Base-by-base conservation (phyloP, 2,329 filamentous ascomycete species). In the Macroventuria anomochaeta region DNA sequence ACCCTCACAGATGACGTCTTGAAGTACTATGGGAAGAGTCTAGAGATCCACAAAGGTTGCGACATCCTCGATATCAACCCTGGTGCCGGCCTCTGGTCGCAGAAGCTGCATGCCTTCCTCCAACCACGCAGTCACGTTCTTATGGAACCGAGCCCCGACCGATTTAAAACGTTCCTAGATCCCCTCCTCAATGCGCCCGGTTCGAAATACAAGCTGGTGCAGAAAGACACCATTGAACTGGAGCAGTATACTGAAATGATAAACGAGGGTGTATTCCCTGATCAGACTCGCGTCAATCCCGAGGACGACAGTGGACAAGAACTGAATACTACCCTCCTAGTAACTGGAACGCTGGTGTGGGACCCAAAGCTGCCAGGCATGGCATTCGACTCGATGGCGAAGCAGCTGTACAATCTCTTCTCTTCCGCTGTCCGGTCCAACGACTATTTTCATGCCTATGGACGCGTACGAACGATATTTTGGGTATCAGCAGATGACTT, bases 21-120 rank as follows among this genome's bases (percentile, higher is more conserved):
- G 38, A 71, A 84, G 6, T 90, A 90, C 55, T 76, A 96, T n/a
- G 85, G 83, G 2, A 82, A 83, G 1, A 86, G 85, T 2, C 81
- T 97, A 15, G 77, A 85, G 28, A 83, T 85, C 37, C 88, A 95
- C 72, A 78, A 80, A 42, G 90, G 90, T 47, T 92, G 93, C 75
- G 92, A 96, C 65, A 82, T 97, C 37, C 79, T 99, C 64, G 93
- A 97, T 69, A 79, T 96, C 50, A 91, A 93, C 71, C 93, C 93
- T 0, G 92, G 92, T 12, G 78, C 78, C 1, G 91, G 92, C 7
- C 47, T 96, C 2, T 95, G 89, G 85, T 96, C 93, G 28, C 79
- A 80, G 23, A 90, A 88, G 65, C 79, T 97, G 0, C 86, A 96
- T 69, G 81, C 90, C 0, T 77, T 83, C 38, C 79, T 99, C 7